Percentiles rank a stretch among this genome's conserved stretches.
Evolutionary conservation across 2,329 filamentous ascomycete species (phyloP).

Genomic region (Xylaria sp.): DNA sequence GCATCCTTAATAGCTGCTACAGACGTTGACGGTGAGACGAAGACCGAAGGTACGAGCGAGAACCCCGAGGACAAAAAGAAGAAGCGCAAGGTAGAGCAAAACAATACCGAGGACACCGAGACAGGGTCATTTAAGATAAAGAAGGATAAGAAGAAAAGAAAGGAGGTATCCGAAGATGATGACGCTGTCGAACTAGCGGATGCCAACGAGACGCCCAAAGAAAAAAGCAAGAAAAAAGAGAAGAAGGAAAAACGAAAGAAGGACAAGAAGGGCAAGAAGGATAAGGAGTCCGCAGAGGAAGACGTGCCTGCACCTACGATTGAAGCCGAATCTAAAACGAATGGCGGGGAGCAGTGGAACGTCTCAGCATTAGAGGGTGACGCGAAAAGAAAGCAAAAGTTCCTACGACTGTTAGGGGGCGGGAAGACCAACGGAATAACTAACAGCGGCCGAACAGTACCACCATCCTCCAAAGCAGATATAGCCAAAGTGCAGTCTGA

Average conservation of each 20-base stretch:
- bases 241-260: slow-evolving; percentile 37
- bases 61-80: slow-evolving; percentile 38
- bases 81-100: slow-evolving; percentile 38
- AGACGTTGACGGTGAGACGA: slow-evolving; percentile 22
- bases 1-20: slow-evolving; percentile 21
- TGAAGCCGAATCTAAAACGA: slow-evolving; percentile 30
- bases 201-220: slow-evolving; percentile 7
- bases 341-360: slow-evolving; percentile 56
- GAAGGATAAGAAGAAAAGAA: slow-evolving; percentile 24
- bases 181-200: slow-evolving; percentile 6
- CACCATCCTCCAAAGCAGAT: slow-evolving; percentile 33
- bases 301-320: slow-evolving; percentile 32
- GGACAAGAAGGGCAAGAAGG: slow-evolving; percentile 37
- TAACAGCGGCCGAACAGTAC: slow-evolving; percentile 13
- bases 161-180: neutral
- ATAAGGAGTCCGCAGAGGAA: slow-evolving; percentile 34
- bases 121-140: slow-evolving; percentile 24
- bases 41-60: slow-evolving; percentile 24
- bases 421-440: slow-evolving; percentile 46
- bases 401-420: slow-evolving; percentile 61
- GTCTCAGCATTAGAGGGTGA: slow-evolving; percentile 58
- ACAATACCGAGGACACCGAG: slow-evolving; percentile 23
- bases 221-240: slow-evolving; percentile 14
- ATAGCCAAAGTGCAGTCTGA: slow-evolving; percentile 50
- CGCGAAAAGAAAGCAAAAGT: slow-evolving; percentile 58